phyloP scores from a whole-genome alignment of 2,329 filamentous ascomycete species.

The Hypocrella siamensis region DNA sequence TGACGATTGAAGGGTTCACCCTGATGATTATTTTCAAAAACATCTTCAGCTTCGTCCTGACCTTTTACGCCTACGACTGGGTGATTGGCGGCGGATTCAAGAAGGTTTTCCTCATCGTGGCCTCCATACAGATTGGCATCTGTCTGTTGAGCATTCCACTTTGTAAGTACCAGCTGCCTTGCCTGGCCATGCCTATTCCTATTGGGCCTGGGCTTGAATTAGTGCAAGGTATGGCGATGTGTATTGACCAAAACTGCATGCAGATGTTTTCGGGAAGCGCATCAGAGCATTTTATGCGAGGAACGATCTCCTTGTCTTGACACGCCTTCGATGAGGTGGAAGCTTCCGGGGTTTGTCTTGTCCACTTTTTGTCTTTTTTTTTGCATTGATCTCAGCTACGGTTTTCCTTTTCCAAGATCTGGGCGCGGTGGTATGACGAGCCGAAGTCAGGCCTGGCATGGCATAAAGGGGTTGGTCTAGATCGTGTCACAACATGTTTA shows the following conservation, averaged over 20 bases:
- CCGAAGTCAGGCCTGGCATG: too few relatives aligned
- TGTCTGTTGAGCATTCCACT: slow-evolving; percentile 62
- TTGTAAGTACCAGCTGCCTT: slow-evolving; percentile 44
- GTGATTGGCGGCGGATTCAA: slow-evolving; percentile 48
- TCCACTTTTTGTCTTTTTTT: slow-evolving; percentile 3
- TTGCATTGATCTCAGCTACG: not conserved
- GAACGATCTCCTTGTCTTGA: slow-evolving; percentile 47
- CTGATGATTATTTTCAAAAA: slow-evolving; percentile 91
- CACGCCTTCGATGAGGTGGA: slow-evolving; percentile 12
- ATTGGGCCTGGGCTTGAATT: too few relatives aligned
- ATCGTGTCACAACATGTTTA: too few relatives aligned
- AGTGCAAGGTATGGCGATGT: too few relatives aligned
- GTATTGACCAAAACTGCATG: too few relatives aligned
- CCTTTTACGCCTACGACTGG: slow-evolving; percentile 77
- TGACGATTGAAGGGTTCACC: slow-evolving; percentile 78
- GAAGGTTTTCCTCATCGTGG: slow-evolving; percentile 51
- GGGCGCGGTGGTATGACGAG: too few relatives aligned
- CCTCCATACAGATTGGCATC: slow-evolving; percentile 61
- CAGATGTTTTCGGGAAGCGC: slow-evolving; percentile 66
- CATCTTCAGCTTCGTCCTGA: slow-evolving; percentile 75
- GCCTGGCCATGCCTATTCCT: not conserved
- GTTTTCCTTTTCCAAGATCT: too few relatives aligned
- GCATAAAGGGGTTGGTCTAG: too few relatives aligned
- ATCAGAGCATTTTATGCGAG: slow-evolving; percentile 60
- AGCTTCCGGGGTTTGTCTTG: not conserved